A percentile compares a stretch with the other conserved stretches of the same genome.
phyloP scores from a whole-genome alignment of 441 rosid genomes.

The Eutrema salsugineum region DNA sequence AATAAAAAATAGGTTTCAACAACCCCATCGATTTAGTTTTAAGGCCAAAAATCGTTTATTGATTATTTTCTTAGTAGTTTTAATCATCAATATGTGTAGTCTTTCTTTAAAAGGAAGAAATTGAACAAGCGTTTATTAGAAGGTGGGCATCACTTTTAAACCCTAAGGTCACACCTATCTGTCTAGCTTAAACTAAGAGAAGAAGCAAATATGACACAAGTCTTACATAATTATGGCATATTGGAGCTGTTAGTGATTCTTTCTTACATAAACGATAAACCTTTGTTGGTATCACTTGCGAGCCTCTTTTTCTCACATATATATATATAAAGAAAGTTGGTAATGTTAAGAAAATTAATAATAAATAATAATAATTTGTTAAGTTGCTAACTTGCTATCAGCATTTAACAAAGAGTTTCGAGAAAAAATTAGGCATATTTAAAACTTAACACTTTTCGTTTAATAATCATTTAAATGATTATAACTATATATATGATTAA shows the following conservation, averaged over 20 bases:
- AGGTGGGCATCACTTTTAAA: conserved; percentile 3
- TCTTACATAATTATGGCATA: conserved; percentile 22
- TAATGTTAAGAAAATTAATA: background rate
- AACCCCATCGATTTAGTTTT: conserved; percentile 21
- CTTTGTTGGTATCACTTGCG: background rate
- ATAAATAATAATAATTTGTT: background rate
- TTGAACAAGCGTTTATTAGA: background rate
- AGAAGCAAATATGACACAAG: conserved; percentile 17
- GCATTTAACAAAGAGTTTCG: background rate
- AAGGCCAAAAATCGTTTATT: conserved; percentile 1
- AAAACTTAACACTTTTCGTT: background rate
- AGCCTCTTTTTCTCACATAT: background rate
- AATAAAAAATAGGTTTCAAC: conserved; percentile 26
- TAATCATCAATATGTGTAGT: background rate
- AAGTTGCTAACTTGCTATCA: background rate
- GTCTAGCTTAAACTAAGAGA: conserved; percentile 2
- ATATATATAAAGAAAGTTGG: background rate
- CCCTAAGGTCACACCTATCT: conserved; percentile 11
- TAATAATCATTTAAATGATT: background rate
- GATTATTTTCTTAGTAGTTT: conserved; percentile 3
- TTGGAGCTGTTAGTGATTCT: background rate
- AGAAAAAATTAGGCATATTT: background rate
- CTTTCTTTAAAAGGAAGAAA: background rate
- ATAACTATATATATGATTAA: background rate
- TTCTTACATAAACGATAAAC: background rate